Conservation (phyloP, 2,329 filamentous ascomycete genomes). For the Xylariaceae sp. region DNA sequence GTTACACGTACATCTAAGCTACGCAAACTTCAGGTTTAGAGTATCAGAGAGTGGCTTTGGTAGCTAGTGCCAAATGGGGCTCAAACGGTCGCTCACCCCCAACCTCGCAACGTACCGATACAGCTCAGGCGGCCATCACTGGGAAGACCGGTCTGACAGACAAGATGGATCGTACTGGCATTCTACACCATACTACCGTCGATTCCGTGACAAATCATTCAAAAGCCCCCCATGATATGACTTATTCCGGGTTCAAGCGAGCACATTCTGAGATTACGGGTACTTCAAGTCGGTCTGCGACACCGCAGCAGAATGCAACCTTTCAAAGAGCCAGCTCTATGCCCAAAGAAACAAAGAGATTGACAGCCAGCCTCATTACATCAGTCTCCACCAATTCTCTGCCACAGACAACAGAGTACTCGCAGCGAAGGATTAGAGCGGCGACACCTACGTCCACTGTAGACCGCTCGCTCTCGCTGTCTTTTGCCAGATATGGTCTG, state of each 20-base stretch:
- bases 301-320: constrained; percentile 21
- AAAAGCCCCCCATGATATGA: constrained; percentile 32
- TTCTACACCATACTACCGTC: constrained; percentile 48
- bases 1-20: too few species aligned
- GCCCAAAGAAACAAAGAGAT: constrained; percentile 14
- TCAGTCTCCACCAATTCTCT: constrained; percentile 20
- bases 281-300: constrained; percentile 3
- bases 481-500: constrained; percentile 60
- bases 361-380: constrained; percentile 45
- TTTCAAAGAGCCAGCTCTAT: constrained; percentile 19
- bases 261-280: constrained; percentile 17
- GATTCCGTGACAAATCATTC: constrained; percentile 39
- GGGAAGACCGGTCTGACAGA: background rate
- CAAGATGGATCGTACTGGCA: constrained; percentile 25
- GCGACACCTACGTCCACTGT: constrained; percentile 48
- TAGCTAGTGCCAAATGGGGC: too few species aligned
- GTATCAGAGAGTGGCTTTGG: too few species aligned
- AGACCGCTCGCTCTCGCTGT: constrained; percentile 57
- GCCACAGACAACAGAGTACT: constrained; percentile 45
- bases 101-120: too few species aligned
- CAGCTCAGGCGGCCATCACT: too few species aligned
- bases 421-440: constrained; percentile 48
- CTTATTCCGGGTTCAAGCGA: constrained; percentile 46
- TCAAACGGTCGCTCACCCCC: too few species aligned
- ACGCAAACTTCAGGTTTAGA: too few species aligned